Percentiles rank a stretch among this genome's conserved stretches.
Conservation (phyloP, 1,284 basidiomycete species). For the Cerrena zonata region DNA sequence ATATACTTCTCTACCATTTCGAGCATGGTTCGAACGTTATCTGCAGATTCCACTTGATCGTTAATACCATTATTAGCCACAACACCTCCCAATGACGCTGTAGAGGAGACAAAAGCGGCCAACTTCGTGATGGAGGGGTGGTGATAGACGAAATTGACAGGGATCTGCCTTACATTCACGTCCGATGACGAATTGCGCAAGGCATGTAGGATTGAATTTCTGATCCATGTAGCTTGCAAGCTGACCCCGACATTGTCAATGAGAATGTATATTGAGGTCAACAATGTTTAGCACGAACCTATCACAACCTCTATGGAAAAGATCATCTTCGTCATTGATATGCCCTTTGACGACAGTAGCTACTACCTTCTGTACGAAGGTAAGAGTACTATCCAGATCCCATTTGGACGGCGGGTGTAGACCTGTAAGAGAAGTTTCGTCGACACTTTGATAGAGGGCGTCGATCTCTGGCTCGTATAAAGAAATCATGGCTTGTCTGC, state of each 20-base stretch:
- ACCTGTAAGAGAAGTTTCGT: constrained; percentile 19
- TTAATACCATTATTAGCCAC: constrained; percentile 10
- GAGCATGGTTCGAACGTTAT: constrained; percentile 21
- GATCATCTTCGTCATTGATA: constrained; percentile 27
- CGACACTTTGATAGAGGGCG: constrained; percentile 25
- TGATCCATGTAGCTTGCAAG: constrained; percentile 32
- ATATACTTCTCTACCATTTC: constrained; percentile 30
- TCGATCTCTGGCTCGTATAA: constrained; percentile 30
- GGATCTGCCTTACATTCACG: constrained; percentile 12
- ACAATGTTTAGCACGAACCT: constrained; percentile 21
- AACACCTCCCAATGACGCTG: constrained; percentile 8
- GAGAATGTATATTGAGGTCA: background rate
- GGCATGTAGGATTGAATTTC: constrained; percentile 27
- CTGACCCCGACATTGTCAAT: constrained; percentile 12
- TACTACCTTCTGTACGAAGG: constrained; percentile 24
- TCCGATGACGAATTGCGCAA: constrained; percentile 15
- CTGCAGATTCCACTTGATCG: background rate
- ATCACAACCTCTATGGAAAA: constrained; percentile 36
- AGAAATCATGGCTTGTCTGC: constrained; percentile 22
- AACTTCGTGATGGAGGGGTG: constrained; percentile 29
- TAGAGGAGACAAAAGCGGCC: constrained; percentile 18
- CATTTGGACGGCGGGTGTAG: constrained; percentile 22
- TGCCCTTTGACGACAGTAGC: constrained; percentile 16
- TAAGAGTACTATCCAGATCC: constrained; percentile 14
- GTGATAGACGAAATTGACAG: constrained; percentile 32